Evolutionary conservation across 345 rosid species (phyloP).

Genomic region (Sonneratia caseolaris): DNA sequence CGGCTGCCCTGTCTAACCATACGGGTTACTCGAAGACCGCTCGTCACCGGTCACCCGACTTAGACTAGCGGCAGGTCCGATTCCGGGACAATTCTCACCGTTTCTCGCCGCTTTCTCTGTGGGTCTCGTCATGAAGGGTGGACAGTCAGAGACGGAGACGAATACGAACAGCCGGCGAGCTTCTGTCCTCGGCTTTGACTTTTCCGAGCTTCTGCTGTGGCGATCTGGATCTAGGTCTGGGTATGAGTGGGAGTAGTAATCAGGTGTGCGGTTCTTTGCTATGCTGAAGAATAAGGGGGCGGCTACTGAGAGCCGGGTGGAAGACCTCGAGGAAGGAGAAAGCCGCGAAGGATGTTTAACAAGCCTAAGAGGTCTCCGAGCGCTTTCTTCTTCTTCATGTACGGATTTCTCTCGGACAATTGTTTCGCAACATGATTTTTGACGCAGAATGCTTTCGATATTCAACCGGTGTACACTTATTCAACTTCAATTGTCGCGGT

Average conservation of each 20-base stretch:
- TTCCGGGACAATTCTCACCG: constrained; percentile 16
- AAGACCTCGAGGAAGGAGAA: constrained; percentile 42
- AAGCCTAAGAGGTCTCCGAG: constrained; percentile 85
- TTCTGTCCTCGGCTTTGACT: not conserved
- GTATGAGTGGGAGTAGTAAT: not conserved
- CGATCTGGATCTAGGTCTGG: not conserved
- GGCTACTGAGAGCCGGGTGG: constrained; percentile 22
- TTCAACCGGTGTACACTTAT: not conserved
- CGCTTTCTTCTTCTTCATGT: constrained; percentile 87
- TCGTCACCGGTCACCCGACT: constrained; percentile 16
- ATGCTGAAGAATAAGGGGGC: constrained; percentile 49
- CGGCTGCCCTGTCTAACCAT: not conserved
- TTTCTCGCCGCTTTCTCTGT: constrained; percentile 11
- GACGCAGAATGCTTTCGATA: not conserved
- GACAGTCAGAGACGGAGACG: constrained; percentile 31
- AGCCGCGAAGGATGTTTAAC: constrained; percentile 68
- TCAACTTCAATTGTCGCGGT: not conserved
- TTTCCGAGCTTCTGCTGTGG: not conserved
- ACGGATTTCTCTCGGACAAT: not conserved
- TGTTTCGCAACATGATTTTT: not conserved
- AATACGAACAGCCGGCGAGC: constrained; percentile 36
- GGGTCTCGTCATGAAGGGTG: constrained; percentile 64
- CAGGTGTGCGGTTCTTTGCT: not conserved
- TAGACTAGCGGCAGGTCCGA: constrained; percentile 9
- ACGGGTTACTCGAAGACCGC: constrained; percentile 8